A percentile compares a stretch with the other conserved stretches of the same genome.
Evolutionary conservation across 148 eudicot species (phyloP).

Genomic region (Rhododendron molle): DNA sequence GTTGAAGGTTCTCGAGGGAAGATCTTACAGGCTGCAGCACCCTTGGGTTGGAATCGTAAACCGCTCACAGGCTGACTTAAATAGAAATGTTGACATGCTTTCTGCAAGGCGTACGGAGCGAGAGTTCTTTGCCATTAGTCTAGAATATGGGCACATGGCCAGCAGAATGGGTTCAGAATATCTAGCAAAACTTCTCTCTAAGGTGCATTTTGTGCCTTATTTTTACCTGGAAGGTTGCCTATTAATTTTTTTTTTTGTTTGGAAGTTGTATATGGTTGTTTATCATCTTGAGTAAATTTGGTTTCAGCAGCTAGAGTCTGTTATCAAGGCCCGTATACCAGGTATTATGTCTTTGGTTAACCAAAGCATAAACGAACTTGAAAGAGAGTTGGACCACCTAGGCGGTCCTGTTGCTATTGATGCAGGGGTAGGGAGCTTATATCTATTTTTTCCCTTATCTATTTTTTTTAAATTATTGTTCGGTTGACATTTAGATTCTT

Average conservation of each 20-base stretch:
- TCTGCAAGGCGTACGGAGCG: constrained; percentile 68
- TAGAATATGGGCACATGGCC: constrained; percentile 74
- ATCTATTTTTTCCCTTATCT: not conserved
- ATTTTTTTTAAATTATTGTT: not conserved
- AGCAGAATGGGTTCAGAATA: constrained; percentile 76
- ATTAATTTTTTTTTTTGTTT: not conserved
- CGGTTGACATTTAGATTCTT: not conserved
- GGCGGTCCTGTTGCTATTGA: constrained; percentile 54
- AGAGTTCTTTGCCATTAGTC: constrained; percentile 65
- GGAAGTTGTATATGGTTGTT: not conserved
- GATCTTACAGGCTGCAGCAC: constrained; percentile 61
- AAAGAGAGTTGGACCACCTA: constrained; percentile 47
- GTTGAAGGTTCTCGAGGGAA: constrained; percentile 84
- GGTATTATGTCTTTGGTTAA: constrained; percentile 39
- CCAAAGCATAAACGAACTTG: constrained; percentile 46
- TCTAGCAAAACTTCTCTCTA: constrained; percentile 76
- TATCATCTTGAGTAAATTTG: not conserved
- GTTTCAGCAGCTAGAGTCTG: constrained; percentile 50
- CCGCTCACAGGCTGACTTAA: constrained; percentile 86
- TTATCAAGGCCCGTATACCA: constrained; percentile 47
- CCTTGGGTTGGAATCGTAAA: constrained; percentile 94
- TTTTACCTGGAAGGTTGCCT: not conserved
- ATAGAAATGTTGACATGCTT: constrained; percentile 63
- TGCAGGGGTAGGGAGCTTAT: constrained; percentile 46
- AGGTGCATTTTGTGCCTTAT: constrained; percentile 29